These are phyloP conservation scores for Elsinoe australis DNA, from an alignment of 2,329 filamentous ascomycete species.

Conservation along the genomic window DNA sequence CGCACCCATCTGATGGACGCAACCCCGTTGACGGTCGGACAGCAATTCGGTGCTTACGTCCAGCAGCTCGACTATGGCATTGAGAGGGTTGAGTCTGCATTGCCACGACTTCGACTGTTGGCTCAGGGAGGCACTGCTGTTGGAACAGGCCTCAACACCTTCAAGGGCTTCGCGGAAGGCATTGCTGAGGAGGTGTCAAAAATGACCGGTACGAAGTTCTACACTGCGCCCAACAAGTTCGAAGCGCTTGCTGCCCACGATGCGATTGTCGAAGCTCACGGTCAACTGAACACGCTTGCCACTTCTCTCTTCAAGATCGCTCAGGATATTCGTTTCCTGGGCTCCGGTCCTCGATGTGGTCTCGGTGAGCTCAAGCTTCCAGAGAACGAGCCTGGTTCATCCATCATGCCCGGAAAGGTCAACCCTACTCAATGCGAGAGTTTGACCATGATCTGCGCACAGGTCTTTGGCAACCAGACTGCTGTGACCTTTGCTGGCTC, in stretches of 20 bases:
- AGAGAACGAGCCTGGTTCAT: conserved; percentile 95
- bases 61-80: conserved; percentile 89
- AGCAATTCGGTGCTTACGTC: conserved; percentile 97
- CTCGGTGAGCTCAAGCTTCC: conserved; percentile 88
- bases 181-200: conserved; percentile 85
- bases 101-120: conserved; percentile 77
- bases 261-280: conserved; percentile 87
- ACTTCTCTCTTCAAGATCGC: conserved; percentile 94
- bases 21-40: conserved; percentile 87
- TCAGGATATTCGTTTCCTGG: conserved; percentile 94
- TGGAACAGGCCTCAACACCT: conserved; percentile 95
- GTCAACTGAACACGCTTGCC: conserved; percentile 87
- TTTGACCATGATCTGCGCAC: conserved; percentile 92
- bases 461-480: conserved; percentile 96
- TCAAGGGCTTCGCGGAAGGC: conserved; percentile 87
- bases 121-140: conserved; percentile 96
- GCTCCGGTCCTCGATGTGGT: conserved; percentile 89
- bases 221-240: conserved; percentile 98
- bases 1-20: conserved; percentile 96
- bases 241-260: conserved; percentile 95
- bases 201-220: conserved; percentile 88
- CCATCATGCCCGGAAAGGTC: conserved; percentile 99
- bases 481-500: conserved; percentile 90
- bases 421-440: conserved; percentile 98
- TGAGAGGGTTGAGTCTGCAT: conserved; percentile 70